A percentile compares a stretch with the other conserved stretches of the same genome.
Evolutionary conservation across 2,329 filamentous ascomycete species (phyloP).

Genomic region (Fusarium hostae): DNA sequence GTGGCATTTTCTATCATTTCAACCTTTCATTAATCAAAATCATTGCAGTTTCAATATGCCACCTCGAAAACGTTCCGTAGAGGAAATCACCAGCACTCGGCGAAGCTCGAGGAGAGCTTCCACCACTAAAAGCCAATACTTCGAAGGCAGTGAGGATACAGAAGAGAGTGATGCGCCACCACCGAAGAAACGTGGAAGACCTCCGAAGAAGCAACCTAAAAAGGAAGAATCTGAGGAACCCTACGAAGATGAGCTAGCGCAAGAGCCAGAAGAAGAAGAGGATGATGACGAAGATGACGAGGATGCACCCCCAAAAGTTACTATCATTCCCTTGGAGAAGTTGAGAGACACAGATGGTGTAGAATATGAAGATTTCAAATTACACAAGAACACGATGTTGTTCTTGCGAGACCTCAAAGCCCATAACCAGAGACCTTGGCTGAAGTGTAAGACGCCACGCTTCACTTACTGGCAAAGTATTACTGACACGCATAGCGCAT

Average conservation of each 20-base stretch:
- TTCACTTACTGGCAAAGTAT: background rate
- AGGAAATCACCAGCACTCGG: constrained; percentile 48
- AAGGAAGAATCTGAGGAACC: constrained; percentile 44
- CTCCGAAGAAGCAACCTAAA: constrained; percentile 37
- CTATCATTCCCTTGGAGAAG: constrained; percentile 51
- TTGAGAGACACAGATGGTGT: constrained; percentile 50
- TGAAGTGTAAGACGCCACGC: constrained; percentile 58
- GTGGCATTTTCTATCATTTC: background rate
- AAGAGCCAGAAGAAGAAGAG: constrained; percentile 45
- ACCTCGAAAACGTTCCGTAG: constrained; percentile 53
- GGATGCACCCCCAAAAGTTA: constrained; percentile 49
- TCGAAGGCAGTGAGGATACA: constrained; percentile 51
- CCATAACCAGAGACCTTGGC: constrained; percentile 69
- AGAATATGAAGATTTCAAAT: constrained; percentile 61
- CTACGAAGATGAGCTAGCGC: constrained; percentile 40
- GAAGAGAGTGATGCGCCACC: constrained; percentile 42
- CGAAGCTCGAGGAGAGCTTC: constrained; percentile 61
- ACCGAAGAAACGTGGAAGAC: constrained; percentile 46
- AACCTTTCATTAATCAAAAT: background rate
- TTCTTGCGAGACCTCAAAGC: constrained; percentile 69
- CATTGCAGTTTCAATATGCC: constrained; percentile 47
- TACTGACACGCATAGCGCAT: constrained; percentile 65
- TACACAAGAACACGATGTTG: constrained; percentile 68
- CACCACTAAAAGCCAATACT: constrained; percentile 63
- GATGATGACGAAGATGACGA: constrained; percentile 53